phyloP scores from a whole-genome alignment of 257 asterid species.

The Solanum virginianum region DNA sequence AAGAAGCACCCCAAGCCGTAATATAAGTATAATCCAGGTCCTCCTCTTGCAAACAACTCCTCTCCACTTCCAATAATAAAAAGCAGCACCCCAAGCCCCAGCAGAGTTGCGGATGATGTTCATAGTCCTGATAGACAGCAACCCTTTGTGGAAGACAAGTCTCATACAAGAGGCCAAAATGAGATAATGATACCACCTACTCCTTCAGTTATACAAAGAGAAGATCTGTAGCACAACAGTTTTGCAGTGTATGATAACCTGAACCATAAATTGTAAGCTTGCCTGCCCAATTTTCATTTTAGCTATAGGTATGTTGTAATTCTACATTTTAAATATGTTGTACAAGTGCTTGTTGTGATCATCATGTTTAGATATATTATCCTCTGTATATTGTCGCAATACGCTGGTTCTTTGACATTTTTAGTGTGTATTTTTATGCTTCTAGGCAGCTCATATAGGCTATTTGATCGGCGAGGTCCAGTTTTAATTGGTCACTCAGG shows the following conservation, averaged over 20 bases:
- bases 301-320: neutral
- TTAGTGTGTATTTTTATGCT: neutral
- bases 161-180: constrained; percentile 11
- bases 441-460: neutral
- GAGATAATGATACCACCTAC: constrained; percentile 38
- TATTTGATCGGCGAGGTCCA: neutral
- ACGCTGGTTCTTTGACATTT: neutral
- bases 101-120: constrained; percentile 18
- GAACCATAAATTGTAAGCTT: neutral
- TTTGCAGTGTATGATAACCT: neutral
- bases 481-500: neutral
- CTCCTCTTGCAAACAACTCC: constrained; percentile 10
- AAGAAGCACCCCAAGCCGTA: constrained; percentile 33
- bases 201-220: constrained; percentile 30
- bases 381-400: neutral
- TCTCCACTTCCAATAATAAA: constrained; percentile 2
- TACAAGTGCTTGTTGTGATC: neutral
- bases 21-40: constrained; percentile 20
- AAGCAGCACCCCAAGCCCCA: constrained; percentile 34
- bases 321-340: neutral
- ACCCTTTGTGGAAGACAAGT: constrained; percentile 25
- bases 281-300: neutral
- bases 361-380: neutral
- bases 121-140: constrained; percentile 30
- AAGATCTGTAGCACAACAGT: constrained; percentile 13